phyloP scores from a whole-genome alignment of 2,329 filamentous ascomycete species.

The Fusarium foetens region DNA sequence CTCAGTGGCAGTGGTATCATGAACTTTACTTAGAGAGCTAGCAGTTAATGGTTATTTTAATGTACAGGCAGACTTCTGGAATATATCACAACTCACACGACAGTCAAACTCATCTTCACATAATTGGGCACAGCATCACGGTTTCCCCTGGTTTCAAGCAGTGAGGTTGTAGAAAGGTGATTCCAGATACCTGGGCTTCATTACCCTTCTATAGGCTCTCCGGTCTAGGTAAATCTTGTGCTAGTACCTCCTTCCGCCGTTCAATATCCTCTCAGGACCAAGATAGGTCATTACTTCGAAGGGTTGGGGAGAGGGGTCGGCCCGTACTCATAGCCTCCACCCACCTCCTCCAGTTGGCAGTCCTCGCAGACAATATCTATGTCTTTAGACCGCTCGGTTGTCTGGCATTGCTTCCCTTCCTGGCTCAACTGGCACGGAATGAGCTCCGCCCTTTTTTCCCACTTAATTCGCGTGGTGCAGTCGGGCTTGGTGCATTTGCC shows the following conservation, averaged over 20 bases:
- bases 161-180: background rate
- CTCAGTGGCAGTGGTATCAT: too few relatives aligned
- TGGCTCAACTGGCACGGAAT: background rate
- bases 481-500: background rate
- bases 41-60: background rate
- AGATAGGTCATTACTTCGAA: background rate
- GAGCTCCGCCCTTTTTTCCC: background rate
- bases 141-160: background rate
- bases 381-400: background rate
- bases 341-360: too few relatives aligned
- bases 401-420: background rate
- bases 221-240: fast-evolving
- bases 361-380: too few relatives aligned
- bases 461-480: background rate
- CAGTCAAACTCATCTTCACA: background rate
- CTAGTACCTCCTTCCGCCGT: background rate
- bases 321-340: background rate
- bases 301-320: background rate
- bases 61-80: background rate
- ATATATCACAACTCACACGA: background rate
- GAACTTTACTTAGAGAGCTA: background rate
- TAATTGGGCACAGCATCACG: background rate
- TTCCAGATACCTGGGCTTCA: background rate
- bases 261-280: background rate
- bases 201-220: background rate